Conservation (phyloP, 768 basidiomycete species). For the Mycena filopes region DNA sequence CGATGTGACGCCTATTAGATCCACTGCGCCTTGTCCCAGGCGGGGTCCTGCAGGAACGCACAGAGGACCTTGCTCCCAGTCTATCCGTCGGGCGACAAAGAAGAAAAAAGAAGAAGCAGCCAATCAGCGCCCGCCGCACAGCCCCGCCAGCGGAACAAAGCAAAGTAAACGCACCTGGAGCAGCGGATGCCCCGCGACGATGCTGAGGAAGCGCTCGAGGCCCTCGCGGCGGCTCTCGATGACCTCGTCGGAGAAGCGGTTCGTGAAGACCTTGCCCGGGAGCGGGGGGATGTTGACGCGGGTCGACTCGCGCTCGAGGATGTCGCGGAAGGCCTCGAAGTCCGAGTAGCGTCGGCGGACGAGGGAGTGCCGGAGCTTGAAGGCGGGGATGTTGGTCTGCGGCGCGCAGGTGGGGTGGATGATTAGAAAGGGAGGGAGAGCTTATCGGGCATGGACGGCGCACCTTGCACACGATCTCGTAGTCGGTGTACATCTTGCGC, state of each 20-base stretch:
- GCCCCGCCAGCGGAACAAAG: neutral
- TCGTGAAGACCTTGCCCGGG: constrained; percentile 98
- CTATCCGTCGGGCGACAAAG: constrained; percentile 47
- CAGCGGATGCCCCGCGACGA: constrained; percentile 97
- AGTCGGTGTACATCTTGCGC: constrained; percentile 99
- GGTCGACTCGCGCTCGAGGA: constrained; percentile 96
- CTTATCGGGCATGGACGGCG: constrained; percentile 34
- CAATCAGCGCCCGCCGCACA: constrained; percentile 13
- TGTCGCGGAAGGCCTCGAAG: constrained; percentile 97
- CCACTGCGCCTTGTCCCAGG: constrained; percentile 89
- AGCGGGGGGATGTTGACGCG: constrained; percentile 97
- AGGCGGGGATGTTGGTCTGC: constrained; percentile 98
- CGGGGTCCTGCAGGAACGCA: constrained; percentile 94
- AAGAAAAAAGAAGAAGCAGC: constrained; percentile 4
- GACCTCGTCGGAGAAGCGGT: constrained; percentile 97
- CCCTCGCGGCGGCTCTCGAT: constrained; percentile 94
- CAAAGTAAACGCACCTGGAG: constrained; percentile 77
- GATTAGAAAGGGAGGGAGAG: too few species aligned
- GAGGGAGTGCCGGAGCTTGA: constrained; percentile 93
- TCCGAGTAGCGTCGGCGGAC: constrained; percentile 92
- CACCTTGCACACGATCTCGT: constrained; percentile 98
- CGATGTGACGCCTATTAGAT: too few species aligned
- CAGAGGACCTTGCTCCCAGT: constrained; percentile 98
- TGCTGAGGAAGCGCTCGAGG: constrained; percentile 91
- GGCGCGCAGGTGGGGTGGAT: neutral